Base-by-base conservation (phyloP, 208 protist species). In the Crithidia thermophila region DNA sequence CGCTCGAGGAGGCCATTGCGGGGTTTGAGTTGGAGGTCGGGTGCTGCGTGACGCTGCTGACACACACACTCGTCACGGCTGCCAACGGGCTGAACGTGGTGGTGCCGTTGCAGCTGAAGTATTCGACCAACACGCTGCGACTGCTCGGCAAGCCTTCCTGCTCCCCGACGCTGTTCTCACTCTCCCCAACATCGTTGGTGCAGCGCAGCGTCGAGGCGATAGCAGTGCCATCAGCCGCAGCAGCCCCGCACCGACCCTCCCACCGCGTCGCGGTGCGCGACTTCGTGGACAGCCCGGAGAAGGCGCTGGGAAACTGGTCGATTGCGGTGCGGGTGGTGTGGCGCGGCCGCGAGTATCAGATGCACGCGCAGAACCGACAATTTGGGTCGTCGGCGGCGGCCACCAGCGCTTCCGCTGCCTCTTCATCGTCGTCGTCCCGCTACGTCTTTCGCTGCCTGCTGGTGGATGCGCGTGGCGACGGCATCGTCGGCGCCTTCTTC, bases 1-100 rank as follows among this genome's bases (percentile, higher is more conserved):
- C 63, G 27, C 50, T 93, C 52, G 85, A 92, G 51, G 78, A 83
- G 28, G 39, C 78, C 3, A 76, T 94, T 25, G 52, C 65, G 30
- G 62, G 71, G 8, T 90, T 84, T 67, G 75, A 88, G 45, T 46
- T 96, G n/a, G 91, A 93, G 33, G 63, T 91, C 0, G 91, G 91
- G 27, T 91, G 75, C 61, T 88, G 72, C 42, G 47, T 94, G 18
- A 84, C 64, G 25, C 61, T 96, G 30, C 53, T 70, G 8, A 73
- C 69, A 0, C 91, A 93, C 67, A 63, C 36, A 3, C 30, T 93
- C 11, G 58, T 90, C 11, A 68, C 53, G 5, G 85, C 91, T 10
- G 53, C 71, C 20, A 93, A 93, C 62, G 82, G 86, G 10, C 52
- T 82, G n/a, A 89, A 88, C 62, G 84, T 94, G 9, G 49, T 96